Conservation (phyloP, 1,139 yeast genomes). For the Diutina catenulata region DNA sequence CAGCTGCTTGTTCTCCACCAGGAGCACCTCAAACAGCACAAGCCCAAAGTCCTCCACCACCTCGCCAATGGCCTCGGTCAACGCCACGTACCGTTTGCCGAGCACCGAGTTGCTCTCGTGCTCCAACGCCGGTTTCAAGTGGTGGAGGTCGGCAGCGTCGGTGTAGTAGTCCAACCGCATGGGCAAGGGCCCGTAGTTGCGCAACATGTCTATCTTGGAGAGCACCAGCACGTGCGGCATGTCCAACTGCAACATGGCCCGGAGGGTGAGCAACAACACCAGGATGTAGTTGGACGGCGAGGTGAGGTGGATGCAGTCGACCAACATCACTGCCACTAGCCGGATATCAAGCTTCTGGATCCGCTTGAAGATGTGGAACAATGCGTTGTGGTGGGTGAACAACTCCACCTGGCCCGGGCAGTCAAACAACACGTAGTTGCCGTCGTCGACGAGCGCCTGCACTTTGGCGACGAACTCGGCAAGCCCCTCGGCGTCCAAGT, state of each 20-base stretch:
- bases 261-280: constrained; percentile 61
- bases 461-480: constrained; percentile 54
- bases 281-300: constrained; percentile 91
- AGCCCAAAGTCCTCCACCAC: constrained; percentile 78
- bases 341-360: constrained; percentile 41
- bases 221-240: constrained; percentile 41
- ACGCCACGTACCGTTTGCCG: constrained; percentile 51
- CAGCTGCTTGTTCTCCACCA: constrained; percentile 83
- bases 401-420: constrained; percentile 51
- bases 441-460: constrained; percentile 42
- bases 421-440: constrained; percentile 73
- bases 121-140: constrained; percentile 57
- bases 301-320: constrained; percentile 77
- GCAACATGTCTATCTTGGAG: constrained; percentile 76
- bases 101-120: constrained; percentile 53
- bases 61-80: constrained; percentile 74
- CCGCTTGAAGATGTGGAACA: constrained; percentile 24
- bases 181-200: constrained; percentile 49
- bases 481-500: constrained; percentile 26
- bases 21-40: constrained; percentile 79
- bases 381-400: constrained; percentile 33
- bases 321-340: constrained; percentile 74
- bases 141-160: constrained; percentile 75
- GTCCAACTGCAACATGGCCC: constrained; percentile 43
- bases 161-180: constrained; percentile 80